phyloP scores from a whole-genome alignment of 1,284 basidiomycete genomes.

The Coniferiporia weirii region DNA sequence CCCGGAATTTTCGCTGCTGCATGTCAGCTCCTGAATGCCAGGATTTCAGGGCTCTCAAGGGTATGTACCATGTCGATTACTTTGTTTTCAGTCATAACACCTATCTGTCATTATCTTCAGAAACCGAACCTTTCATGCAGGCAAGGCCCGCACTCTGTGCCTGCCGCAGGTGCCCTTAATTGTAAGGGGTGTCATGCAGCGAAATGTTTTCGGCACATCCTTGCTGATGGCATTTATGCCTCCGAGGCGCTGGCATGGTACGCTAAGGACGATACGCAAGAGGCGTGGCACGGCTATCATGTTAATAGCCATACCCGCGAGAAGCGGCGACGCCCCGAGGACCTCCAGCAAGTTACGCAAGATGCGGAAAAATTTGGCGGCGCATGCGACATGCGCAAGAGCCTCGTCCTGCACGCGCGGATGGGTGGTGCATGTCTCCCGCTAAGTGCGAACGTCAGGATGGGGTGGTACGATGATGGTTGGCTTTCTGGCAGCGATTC shows the following conservation, averaged over 20 bases:
- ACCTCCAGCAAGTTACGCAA: conserved; percentile 21
- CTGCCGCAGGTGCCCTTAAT: conserved; percentile 26
- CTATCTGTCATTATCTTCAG: not conserved
- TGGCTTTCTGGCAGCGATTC: not conserved
- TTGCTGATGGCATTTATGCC: conserved; percentile 45
- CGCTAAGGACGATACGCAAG: conserved; percentile 27
- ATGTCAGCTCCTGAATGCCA: conserved; percentile 22
- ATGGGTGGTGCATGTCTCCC: conserved; percentile 37
- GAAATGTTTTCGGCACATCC: conserved; percentile 48
- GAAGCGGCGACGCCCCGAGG: conserved; percentile 23
- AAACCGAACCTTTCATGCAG: not conserved
- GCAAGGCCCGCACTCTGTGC: conserved; percentile 23
- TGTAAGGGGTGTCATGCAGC: conserved; percentile 49
- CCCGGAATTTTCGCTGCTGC: conserved; percentile 24
- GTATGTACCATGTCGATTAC: not conserved
- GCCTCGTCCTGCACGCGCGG: conserved; percentile 35
- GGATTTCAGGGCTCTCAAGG: conserved; percentile 24
- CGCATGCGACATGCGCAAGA: conserved; percentile 30
- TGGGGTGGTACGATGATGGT: conserved; percentile 15
- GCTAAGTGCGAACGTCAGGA: not conserved
- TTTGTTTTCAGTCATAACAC: not conserved
- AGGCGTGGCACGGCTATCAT: conserved; percentile 44
- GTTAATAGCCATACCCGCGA: conserved; percentile 18
- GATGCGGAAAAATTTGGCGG: conserved; percentile 33
- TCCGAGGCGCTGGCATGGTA: conserved; percentile 41